Conservation (phyloP, 2,329 filamentous ascomycete genomes). For the Nannizzia gypsea region DNA sequence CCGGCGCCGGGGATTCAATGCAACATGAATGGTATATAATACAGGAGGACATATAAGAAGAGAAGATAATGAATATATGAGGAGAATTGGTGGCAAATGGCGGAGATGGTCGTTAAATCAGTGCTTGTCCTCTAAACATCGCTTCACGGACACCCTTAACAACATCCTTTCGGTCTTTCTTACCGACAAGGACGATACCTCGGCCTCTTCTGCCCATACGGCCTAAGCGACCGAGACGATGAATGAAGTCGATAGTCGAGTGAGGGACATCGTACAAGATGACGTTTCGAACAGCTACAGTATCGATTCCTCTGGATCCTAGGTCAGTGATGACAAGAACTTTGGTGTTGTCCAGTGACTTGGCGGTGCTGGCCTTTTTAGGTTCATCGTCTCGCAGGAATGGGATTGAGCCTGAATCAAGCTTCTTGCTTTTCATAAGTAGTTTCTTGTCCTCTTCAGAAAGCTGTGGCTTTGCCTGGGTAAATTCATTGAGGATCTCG, state of each 20-base stretch:
- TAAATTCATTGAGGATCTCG: conserved; percentile 68
- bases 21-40: neutral
- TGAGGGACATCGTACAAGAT: conserved; percentile 96
- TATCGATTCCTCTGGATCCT: conserved; percentile 87
- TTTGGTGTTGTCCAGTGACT: conserved; percentile 52
- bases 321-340: conserved; percentile 92
- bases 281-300: conserved; percentile 77
- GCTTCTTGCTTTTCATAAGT: conserved; percentile 11
- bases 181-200: conserved; percentile 81
- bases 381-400: conserved; percentile 11
- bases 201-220: conserved; percentile 84
- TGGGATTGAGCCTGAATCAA: conserved; percentile 13
- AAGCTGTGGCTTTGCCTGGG: conserved; percentile 27
- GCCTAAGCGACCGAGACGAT: conserved; percentile 80
- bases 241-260: conserved; percentile 95
- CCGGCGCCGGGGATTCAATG: neutral
- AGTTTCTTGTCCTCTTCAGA: conserved; percentile 19
- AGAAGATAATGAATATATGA: neutral
- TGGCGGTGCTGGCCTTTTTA: conserved; percentile 1
- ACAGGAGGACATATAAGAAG: neutral
- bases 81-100: neutral
- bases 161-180: conserved; percentile 77
- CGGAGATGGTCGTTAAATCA: conserved; percentile 43
- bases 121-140: conserved; percentile 69
- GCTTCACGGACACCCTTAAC: conserved; percentile 84